A percentile compares a stretch with the other conserved stretches of the same genome.
Conservation (phyloP, 2,329 filamentous ascomycete genomes). For the Alternaria solani region DNA sequence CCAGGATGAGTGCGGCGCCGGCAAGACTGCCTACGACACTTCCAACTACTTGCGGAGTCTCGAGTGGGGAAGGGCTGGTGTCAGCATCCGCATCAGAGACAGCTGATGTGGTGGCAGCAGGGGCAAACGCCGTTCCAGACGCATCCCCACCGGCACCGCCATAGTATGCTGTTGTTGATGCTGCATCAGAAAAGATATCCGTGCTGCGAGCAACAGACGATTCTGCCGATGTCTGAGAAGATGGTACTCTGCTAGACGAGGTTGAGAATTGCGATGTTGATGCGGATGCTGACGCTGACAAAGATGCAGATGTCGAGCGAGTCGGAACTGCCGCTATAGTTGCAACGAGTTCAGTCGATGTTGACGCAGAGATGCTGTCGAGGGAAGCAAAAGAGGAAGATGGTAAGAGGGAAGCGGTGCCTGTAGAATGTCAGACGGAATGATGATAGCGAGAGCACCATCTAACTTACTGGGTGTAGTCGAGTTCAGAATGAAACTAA, state of each 20-base stretch:
- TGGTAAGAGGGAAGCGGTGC: neutral
- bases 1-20: constrained; percentile 61
- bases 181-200: constrained; percentile 22
- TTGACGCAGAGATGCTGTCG: constrained; percentile 12
- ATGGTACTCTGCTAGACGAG: constrained; percentile 21
- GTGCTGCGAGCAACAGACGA: constrained; percentile 17
- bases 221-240: constrained; percentile 20
- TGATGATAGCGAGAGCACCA: neutral
- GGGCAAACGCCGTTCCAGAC: constrained; percentile 26
- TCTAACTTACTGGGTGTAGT: constrained; percentile 21
- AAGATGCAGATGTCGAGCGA: constrained; percentile 16
- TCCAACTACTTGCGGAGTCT: constrained; percentile 65
- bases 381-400: constrained; percentile 7
- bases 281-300: constrained; percentile 19
- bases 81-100: constrained; percentile 13
- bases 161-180: constrained; percentile 16
- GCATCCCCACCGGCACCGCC: constrained; percentile 23
- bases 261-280: constrained; percentile 14
- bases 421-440: constrained; percentile 10
- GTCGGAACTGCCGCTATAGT: constrained; percentile 12
- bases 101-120: constrained; percentile 23
- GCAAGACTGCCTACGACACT: constrained; percentile 70
- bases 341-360: constrained; percentile 1
- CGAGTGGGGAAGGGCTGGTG: constrained; percentile 41
- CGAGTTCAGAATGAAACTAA: constrained; percentile 23